These are phyloP conservation scores for Pleurotus tuber-regium DNA, from an alignment of 768 basidiomycete species.

Conservation along the genomic window DNA sequence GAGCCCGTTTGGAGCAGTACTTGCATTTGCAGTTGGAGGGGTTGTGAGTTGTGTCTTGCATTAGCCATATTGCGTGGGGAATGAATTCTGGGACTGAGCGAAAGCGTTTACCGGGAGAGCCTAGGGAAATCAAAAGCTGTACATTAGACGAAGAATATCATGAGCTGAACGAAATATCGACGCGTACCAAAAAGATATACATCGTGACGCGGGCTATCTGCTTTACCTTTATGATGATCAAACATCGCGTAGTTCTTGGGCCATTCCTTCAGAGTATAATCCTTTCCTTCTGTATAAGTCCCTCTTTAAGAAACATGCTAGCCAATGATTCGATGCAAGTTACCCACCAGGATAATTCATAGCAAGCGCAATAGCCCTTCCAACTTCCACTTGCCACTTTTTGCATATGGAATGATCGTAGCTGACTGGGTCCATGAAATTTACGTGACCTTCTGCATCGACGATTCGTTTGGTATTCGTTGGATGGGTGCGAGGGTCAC, in stretches of 20 bases:
- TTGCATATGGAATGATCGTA: slow-evolving; percentile 49
- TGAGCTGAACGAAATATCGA: slow-evolving; percentile 8
- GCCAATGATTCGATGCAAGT: no score
- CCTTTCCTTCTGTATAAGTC: slow-evolving; percentile 43
- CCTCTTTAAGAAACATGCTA: no score
- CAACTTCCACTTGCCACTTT: slow-evolving; percentile 55
- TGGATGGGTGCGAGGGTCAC: slow-evolving; percentile 53
- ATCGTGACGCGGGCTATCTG: slow-evolving; percentile 59
- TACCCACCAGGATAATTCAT: slow-evolving; percentile 52
- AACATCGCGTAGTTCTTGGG: slow-evolving; percentile 69
- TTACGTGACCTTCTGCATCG: slow-evolving; percentile 63
- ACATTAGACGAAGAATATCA: background rate
- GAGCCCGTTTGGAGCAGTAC: slow-evolving; percentile 69
- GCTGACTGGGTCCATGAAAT: slow-evolving; percentile 60
- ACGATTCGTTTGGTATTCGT: slow-evolving; percentile 49
- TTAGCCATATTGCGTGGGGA: slow-evolving; percentile 81
- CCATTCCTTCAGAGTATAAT: slow-evolving; percentile 62
- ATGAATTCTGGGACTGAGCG: slow-evolving; percentile 85
- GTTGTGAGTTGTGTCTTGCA: slow-evolving; percentile 47
- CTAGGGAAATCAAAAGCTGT: slow-evolving; percentile 25
- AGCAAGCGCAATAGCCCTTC: slow-evolving; percentile 36
- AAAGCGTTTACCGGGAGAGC: slow-evolving; percentile 50
- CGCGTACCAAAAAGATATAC: slow-evolving; percentile 70
- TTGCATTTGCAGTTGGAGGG: slow-evolving; percentile 65
- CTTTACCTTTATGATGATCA: slow-evolving; percentile 71